Percentiles rank a stretch among this genome's conserved stretches.
Conservation (phyloP, 371 early-diverging fungal species). For the Mortierella sp. region DNA sequence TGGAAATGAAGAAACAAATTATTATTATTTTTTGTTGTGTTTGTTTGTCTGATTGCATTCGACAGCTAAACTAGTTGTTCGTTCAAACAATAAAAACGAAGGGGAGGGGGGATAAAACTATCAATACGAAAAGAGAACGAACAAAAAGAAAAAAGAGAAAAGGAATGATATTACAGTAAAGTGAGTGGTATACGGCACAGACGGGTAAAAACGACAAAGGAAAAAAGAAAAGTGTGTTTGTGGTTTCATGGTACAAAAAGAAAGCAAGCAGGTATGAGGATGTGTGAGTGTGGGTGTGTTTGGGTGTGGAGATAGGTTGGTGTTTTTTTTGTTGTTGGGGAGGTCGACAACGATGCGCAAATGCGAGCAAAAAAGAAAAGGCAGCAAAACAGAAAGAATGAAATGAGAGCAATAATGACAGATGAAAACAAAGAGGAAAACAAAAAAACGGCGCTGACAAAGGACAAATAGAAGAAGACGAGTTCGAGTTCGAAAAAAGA, state of each 20-base stretch:
- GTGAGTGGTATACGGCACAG: slow-evolving; percentile 8
- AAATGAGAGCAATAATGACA: background rate
- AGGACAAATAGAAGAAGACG: background rate
- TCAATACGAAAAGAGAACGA: background rate
- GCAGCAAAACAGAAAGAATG: slow-evolving; percentile 8
- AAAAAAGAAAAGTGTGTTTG: background rate
- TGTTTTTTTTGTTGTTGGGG: background rate
- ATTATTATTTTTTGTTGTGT: too few relatives aligned
- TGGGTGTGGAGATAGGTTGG: background rate
- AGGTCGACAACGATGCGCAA: slow-evolving; percentile 1
- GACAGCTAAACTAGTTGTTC: too few relatives aligned
- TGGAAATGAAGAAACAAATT: too few relatives aligned
- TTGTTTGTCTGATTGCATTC: too few relatives aligned
- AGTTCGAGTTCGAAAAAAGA: background rate
- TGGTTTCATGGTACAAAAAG: slow-evolving; percentile 26
- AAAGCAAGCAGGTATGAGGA: slow-evolving; percentile 7
- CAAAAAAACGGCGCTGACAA: slow-evolving; percentile 4
- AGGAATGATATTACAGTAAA: slow-evolving; percentile 39
- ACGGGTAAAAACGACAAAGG: background rate
- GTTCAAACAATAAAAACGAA: too few relatives aligned
- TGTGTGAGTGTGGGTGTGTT: background rate
- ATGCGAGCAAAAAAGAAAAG: slow-evolving; percentile 13
- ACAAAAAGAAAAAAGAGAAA: background rate
- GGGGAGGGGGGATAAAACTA: too few relatives aligned
- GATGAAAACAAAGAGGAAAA: slow-evolving; percentile 8